A percentile compares a stretch with the other conserved stretches of the same genome.
Evolutionary conservation across 2,329 filamentous ascomycete species (phyloP).

Genomic region (Chrysosporium queenslandicum): DNA sequence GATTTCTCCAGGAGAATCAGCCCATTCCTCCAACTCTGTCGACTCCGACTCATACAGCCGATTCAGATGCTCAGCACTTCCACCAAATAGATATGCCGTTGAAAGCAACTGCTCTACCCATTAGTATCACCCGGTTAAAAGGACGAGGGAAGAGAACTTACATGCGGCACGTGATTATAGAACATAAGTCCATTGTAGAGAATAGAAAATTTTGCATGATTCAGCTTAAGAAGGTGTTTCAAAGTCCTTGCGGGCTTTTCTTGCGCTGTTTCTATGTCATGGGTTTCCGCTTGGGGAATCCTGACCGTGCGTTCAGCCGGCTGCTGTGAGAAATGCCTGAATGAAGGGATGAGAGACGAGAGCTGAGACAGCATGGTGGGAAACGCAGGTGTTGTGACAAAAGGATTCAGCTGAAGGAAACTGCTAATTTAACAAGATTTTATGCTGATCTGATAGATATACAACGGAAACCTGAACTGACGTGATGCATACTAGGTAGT

Average conservation of each 20-base stretch:
- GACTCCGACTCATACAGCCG: slow-evolving; percentile 70
- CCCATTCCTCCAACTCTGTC: slow-evolving; percentile 66
- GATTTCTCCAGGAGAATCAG: slow-evolving; percentile 74
- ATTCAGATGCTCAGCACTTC: slow-evolving; percentile 60
- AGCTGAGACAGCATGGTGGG: slow-evolving; percentile 19
- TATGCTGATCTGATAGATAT: no score
- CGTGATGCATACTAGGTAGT: no score
- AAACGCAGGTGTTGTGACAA: not conserved
- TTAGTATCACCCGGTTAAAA: slow-evolving; percentile 9
- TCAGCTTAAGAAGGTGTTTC: slow-evolving; percentile 82
- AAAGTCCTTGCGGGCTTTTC: slow-evolving; percentile 73
- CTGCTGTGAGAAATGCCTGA: not conserved
- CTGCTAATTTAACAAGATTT: no score
- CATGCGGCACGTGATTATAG: slow-evolving; percentile 75
- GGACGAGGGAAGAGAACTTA: slow-evolving; percentile 27
- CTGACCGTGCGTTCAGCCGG: slow-evolving; percentile 24
- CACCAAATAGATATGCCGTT: slow-evolving; percentile 78
- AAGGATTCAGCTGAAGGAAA: no score
- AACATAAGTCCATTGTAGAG: slow-evolving; percentile 64
- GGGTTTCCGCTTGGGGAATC: slow-evolving; percentile 59
- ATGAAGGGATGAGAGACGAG: slow-evolving; percentile 14
- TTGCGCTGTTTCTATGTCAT: slow-evolving; percentile 67
- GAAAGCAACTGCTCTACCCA: slow-evolving; percentile 52
- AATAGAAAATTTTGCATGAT: slow-evolving; percentile 82
- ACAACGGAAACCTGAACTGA: no score